A percentile compares a stretch with the other conserved stretches of the same genome.
phyloP scores from a whole-genome alignment of 352 stramenopile species.

The Globisporangium spinosum region DNA sequence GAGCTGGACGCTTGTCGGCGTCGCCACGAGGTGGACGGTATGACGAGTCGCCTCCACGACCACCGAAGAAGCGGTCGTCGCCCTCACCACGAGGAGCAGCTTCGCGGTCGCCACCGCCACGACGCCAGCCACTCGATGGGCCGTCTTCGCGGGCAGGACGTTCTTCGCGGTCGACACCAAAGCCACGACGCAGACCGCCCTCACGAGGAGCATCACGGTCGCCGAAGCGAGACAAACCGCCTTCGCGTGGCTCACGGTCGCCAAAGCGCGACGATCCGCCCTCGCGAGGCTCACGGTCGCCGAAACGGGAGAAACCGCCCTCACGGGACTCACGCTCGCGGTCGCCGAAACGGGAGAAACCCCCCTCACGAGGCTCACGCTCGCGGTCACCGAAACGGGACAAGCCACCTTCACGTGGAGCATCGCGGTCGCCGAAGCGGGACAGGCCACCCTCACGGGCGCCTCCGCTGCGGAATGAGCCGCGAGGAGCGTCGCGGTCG shows the following conservation, averaged over 20 bases:
- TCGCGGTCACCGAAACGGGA: conserved; percentile 37
- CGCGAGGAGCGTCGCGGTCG: conserved; percentile 25
- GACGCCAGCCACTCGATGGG: conserved; percentile 22
- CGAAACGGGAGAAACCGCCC: conserved; percentile 10
- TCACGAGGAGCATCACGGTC: conserved; percentile 27
- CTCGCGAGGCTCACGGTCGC: conserved; percentile 23
- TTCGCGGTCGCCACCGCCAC: conserved; percentile 27
- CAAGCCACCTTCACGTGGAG: conserved; percentile 25
- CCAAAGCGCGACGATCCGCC: conserved; percentile 7
- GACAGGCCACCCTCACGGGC: conserved; percentile 12
- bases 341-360: conserved; percentile 20
- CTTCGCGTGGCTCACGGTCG: conserved; percentile 15
- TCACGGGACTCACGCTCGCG: conserved; percentile 24
- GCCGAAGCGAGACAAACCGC: conserved; percentile 17
- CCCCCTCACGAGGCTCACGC: conserved; percentile 16
- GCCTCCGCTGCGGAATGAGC: conserved; percentile 13
- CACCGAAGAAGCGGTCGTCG: conserved; percentile 51
- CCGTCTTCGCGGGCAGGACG: conserved; percentile 20
- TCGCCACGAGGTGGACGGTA: conserved; percentile 48
- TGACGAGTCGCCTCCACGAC: conserved; percentile 40
- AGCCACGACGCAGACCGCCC: conserved; percentile 28
- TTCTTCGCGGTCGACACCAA: conserved; percentile 41
- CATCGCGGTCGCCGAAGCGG: conserved; percentile 31
- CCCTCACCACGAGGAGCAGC: conserved; percentile 25
- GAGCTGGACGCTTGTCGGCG: conserved; percentile 23